phyloP scores from a whole-genome alignment of 352 stramenopile species.

The Globisporangium nagaii region DNA sequence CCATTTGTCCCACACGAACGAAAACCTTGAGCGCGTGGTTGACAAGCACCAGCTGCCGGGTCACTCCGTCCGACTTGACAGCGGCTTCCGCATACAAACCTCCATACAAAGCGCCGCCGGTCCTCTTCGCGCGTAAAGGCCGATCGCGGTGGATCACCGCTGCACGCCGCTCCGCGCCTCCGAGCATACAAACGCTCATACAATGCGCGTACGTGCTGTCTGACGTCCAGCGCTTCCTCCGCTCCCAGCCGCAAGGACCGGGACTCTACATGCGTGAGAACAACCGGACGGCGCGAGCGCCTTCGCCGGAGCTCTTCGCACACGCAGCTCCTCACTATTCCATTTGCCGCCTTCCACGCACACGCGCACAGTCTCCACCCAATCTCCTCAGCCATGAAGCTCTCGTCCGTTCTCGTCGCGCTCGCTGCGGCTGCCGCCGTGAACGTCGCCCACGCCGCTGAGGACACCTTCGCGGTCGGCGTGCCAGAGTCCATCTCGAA shows the following conservation, averaged over 20 bases:
- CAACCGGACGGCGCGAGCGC: neutral
- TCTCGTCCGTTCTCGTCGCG: constrained; percentile 6
- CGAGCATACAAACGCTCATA: neutral
- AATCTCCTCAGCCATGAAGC: constrained; percentile 11
- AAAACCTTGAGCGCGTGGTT: constrained; percentile 1
- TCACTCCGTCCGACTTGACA: constrained; percentile 3
- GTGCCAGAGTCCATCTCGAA: neutral
- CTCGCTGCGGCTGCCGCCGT: constrained; percentile 1
- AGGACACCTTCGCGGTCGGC: neutral
- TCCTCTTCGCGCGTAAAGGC: constrained; percentile 2
- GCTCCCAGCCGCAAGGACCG: neutral
- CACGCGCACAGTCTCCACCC: neutral
- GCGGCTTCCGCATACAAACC: neutral
- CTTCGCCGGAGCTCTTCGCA: neutral
- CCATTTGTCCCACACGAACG: neutral
- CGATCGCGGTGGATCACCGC: neutral
- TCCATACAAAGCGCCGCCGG: neutral
- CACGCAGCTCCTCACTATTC: neutral
- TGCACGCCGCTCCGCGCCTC: neutral
- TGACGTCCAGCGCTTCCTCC: neutral
- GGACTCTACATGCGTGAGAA: neutral
- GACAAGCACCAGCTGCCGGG: constrained; percentile 1
- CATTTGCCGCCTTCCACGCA: constrained; percentile 5
- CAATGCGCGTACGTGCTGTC: neutral
- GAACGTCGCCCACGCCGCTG: neutral